Base-by-base conservation (phyloP, 2,329 filamentous ascomycete species). In the Colletotrichum sublineola region DNA sequence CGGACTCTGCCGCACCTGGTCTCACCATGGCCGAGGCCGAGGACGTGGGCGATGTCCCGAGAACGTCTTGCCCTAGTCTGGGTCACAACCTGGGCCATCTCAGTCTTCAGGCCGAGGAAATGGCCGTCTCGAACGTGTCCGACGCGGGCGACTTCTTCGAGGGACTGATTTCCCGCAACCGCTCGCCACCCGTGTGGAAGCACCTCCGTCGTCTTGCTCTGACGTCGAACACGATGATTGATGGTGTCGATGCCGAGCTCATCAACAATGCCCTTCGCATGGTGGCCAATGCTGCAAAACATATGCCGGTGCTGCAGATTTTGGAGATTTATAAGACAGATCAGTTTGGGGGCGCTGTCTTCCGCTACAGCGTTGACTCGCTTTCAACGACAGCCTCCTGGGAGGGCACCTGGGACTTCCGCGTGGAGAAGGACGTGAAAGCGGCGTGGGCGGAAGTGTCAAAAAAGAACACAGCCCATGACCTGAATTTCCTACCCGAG, bases 311-410 rank as follows among this genome's bases (percentile, higher is more conserved):
- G 38, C 64, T 79, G 53, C 69, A 73, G 31, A 56, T 76, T 29
- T 73, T 79, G 72, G 78, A 79, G 70, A 58, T 79, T 3, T 79
- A 76, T 63, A 77, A 77, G 66, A 76, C 75, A n/a, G 76, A 74
- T 52, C 61, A 65, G 29, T 69, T 67, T 53, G 75, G 74, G 53
- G 77, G 74, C 29, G 78, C 75, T 50, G 74, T 76, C 33, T 79
- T 79, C 75, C 75, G 76, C 53, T 79, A 78, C 68, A 62, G 73
- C 40, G 74, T 74, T 11, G 68, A 65, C n/a, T 36, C 31, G 14
- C 44, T 46, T 33, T 70, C 70, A 18, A 50, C 70, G 12, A 73
- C 60, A 18, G 66, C 67, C 20, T 50, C 52, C 40, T 73, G 70
- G 70, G 70, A 73, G 53, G 55, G 66, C 48, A 73, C 70, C 20